These are phyloP conservation scores for Kockovaella imperatae DNA, from an alignment of 768 basidiomycete species.

Conservation along the genomic window DNA sequence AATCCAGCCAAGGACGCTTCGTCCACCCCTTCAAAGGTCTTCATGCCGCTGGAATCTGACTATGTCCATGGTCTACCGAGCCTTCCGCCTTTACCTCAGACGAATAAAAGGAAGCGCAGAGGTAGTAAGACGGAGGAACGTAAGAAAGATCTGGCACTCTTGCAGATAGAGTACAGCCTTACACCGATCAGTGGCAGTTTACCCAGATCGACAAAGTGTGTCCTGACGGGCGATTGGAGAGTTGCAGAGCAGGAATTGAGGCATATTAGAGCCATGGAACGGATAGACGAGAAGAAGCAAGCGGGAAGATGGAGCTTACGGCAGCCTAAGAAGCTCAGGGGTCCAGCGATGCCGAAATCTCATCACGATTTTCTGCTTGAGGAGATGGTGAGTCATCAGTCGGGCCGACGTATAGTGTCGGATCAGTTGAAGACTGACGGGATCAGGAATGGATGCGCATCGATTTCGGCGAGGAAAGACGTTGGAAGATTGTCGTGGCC, in stretches of 20 bases:
- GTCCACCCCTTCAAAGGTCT: constrained; percentile 10
- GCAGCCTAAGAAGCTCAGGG: constrained; percentile 89
- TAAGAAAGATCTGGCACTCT: constrained; percentile 21
- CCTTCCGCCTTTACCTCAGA: constrained; percentile 25
- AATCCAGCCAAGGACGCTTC: constrained; percentile 10
- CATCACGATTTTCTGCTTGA: constrained; percentile 96
- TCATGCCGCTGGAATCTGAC: constrained; percentile 29
- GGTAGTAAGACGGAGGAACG: constrained; percentile 14
- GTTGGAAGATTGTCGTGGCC: constrained; percentile 82
- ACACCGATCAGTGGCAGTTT: constrained; percentile 37
- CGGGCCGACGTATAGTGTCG: background rate
- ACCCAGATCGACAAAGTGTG: constrained; percentile 35
- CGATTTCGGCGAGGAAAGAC: constrained; percentile 88
- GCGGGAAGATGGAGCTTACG: constrained; percentile 80
- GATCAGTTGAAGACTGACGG: background rate
- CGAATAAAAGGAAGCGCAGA: constrained; percentile 10
- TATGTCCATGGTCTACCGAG: constrained; percentile 25
- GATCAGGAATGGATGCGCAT: constrained; percentile 91
- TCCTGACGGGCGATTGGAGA: constrained; percentile 48
- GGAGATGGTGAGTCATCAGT: constrained; percentile 66
- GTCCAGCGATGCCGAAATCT: constrained; percentile 58
- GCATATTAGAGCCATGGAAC: constrained; percentile 69
- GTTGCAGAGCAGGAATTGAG: constrained; percentile 72
- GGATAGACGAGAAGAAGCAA: constrained; percentile 73
- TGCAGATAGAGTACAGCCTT: constrained; percentile 27